Evolutionary conservation across 208 protist genomes (phyloP).

Genomic region (Acanthamoeba rhysodes): DNA sequence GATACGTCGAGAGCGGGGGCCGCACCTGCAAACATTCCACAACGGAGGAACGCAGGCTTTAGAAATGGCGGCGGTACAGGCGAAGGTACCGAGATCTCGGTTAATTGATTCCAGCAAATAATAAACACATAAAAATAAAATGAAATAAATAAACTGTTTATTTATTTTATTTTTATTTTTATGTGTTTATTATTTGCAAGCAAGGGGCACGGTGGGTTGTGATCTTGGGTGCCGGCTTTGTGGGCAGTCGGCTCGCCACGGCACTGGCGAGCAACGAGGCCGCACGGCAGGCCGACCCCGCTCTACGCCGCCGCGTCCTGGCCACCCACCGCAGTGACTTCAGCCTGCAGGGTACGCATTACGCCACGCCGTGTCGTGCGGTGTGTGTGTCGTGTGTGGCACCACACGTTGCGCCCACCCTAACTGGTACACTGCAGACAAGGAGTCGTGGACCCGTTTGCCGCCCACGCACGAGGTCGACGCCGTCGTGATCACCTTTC

Average conservation of each 20-base stretch:
- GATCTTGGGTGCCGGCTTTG: constrained; percentile 22
- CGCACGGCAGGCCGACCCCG: neutral
- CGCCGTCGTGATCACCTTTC: constrained; percentile 17
- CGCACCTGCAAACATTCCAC: too few species aligned
- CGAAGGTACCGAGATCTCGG: too few species aligned
- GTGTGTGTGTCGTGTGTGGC: neutral
- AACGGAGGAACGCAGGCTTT: too few species aligned
- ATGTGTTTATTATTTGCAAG: too few species aligned
- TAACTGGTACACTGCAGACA: neutral
- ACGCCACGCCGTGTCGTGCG: neutral
- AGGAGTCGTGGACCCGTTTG: constrained; percentile 35
- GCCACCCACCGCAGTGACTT: constrained; percentile 52
- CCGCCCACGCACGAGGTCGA: constrained; percentile 8
- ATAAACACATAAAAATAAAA: too few species aligned
- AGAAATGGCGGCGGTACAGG: too few species aligned
- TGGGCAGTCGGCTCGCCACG: constrained; percentile 4
- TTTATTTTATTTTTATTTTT: too few species aligned
- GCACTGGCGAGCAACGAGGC: neutral
- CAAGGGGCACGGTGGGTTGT: neutral
- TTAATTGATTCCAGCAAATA: too few species aligned
- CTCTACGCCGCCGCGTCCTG: constrained; percentile 4
- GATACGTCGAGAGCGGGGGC: too few species aligned
- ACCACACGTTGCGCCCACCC: neutral
- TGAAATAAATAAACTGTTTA: too few species aligned
- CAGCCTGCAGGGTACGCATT: neutral